These are phyloP conservation scores for Gossypioides kirkii DNA, from an alignment of 345 rosid genomes.

Conservation along the genomic window DNA sequence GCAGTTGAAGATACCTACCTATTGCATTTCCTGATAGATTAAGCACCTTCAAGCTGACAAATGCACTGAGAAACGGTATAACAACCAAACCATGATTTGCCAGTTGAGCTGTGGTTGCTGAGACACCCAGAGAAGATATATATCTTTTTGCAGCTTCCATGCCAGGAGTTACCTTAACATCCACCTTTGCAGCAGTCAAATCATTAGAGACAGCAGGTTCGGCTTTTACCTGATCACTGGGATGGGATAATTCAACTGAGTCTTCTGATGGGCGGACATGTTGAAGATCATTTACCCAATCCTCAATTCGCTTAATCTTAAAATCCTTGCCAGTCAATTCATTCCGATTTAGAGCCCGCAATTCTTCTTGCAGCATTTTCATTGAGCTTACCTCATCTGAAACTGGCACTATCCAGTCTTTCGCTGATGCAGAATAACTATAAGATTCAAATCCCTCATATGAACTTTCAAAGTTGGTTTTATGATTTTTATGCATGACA, in stretches of 20 bases:
- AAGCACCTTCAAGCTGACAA: conserved; percentile 67
- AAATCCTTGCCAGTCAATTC: conserved; percentile 53
- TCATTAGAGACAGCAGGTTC: conserved; percentile 30
- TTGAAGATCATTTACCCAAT: conserved; percentile 84
- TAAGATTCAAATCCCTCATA: conserved; percentile 41
- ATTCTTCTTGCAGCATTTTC: conserved; percentile 40
- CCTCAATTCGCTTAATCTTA: conserved; percentile 69
- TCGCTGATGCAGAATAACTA: conserved; percentile 50
- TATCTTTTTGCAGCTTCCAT: conserved; percentile 78
- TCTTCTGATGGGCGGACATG: conserved; percentile 54
- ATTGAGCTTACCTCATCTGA: conserved; percentile 38
- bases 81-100: conserved; percentile 62
- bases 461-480: conserved; percentile 33
- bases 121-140: conserved; percentile 58
- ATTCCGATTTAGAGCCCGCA: conserved; percentile 32
- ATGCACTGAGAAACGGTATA: conserved; percentile 80
- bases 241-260: conserved; percentile 31
- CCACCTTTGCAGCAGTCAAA: conserved; percentile 39
- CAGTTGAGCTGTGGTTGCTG: conserved; percentile 72
- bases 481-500: conserved; percentile 24
- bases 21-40: conserved; percentile 86
- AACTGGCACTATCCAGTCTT: conserved; percentile 70
- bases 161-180: conserved; percentile 50
- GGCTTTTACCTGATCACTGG: conserved; percentile 28
- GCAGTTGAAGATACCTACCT: conserved; percentile 40